These are phyloP conservation scores for Brassica nigra DNA, from an alignment of 345 rosid species.

Conservation along the genomic window DNA sequence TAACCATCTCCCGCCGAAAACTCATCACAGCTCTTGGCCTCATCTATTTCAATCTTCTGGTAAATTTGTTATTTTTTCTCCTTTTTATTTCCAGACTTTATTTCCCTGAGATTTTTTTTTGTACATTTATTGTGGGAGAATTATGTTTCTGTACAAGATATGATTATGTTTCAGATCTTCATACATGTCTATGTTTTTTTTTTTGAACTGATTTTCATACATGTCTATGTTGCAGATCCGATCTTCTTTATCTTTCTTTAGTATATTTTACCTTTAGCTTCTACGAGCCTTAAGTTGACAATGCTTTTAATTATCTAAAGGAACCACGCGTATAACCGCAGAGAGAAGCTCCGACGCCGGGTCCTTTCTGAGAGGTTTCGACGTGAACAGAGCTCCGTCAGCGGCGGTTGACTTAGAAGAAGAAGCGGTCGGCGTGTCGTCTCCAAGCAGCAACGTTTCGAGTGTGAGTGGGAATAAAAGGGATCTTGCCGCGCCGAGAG, in stretches of 20 bases:
- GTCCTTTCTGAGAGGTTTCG: slow-evolving; percentile 53
- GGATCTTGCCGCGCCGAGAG: slow-evolving; percentile 44
- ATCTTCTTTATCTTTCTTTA: not conserved
- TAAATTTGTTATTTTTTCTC: slow-evolving; percentile 6
- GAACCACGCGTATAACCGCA: slow-evolving; percentile 18
- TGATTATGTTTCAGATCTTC: not conserved
- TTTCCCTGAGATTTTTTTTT: not conserved
- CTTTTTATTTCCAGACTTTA: not conserved
- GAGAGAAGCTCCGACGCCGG: slow-evolving; percentile 51
- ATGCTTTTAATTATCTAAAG: not conserved
- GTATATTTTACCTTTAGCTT: not conserved
- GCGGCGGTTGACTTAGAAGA: slow-evolving; percentile 42
- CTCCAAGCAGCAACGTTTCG: slow-evolving; percentile 83
- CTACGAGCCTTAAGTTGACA: not conserved
- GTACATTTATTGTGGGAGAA: not conserved
- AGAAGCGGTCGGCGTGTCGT: slow-evolving; percentile 61
- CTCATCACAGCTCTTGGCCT: slow-evolving; percentile 42
- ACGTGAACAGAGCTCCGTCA: slow-evolving; percentile 55
- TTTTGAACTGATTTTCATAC: no score
- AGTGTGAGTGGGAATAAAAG: slow-evolving; percentile 71
- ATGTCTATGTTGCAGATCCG: slow-evolving; percentile 21
- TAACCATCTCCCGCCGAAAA: slow-evolving; percentile 14
- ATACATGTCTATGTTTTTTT: not conserved
- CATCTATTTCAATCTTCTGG: slow-evolving; percentile 60
- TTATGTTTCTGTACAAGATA: not conserved